Conservation (phyloP, 768 basidiomycete genomes). For the Suillus clintonianus region DNA sequence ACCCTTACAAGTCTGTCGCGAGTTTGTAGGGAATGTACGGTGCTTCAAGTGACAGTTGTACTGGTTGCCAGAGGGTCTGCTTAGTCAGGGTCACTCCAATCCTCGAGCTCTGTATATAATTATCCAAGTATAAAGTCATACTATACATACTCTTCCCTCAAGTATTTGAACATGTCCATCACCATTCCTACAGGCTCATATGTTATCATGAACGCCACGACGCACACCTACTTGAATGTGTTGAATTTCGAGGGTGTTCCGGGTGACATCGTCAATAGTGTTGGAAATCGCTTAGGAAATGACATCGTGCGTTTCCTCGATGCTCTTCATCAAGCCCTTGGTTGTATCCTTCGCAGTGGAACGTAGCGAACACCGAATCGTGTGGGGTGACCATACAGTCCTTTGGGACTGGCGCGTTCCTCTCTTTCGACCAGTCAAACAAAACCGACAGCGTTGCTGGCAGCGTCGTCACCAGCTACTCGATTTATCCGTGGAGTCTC, state of each 20-base stretch:
- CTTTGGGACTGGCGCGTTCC: conserved; percentile 9
- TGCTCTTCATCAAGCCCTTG: neutral
- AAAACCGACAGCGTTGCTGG: neutral
- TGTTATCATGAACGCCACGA: conserved; percentile 10
- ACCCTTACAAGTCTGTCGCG: no score
- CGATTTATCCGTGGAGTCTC: conserved; percentile 8
- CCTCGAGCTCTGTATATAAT: no score
- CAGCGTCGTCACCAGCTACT: neutral
- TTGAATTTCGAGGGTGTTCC: neutral
- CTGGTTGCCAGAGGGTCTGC: no score
- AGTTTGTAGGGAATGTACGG: no score
- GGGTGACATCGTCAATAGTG: conserved; percentile 8
- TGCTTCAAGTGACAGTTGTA: no score
- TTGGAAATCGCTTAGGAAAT: conserved; percentile 9
- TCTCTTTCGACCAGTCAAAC: neutral
- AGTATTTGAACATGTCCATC: neutral
- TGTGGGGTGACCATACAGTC: conserved; percentile 7
- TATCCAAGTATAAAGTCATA: no score
- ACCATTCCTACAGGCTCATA: conserved; percentile 10
- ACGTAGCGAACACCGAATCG: conserved; percentile 4
- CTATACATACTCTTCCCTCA: no score
- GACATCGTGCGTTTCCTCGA: conserved; percentile 6
- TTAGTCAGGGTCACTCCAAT: no score
- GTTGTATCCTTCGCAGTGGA: conserved; percentile 6
- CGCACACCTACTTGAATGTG: conserved; percentile 13